A percentile compares a stretch with the other conserved stretches of the same genome.
phyloP scores from a whole-genome alignment of 129 eudicot genomes.

The Logfia minima region DNA sequence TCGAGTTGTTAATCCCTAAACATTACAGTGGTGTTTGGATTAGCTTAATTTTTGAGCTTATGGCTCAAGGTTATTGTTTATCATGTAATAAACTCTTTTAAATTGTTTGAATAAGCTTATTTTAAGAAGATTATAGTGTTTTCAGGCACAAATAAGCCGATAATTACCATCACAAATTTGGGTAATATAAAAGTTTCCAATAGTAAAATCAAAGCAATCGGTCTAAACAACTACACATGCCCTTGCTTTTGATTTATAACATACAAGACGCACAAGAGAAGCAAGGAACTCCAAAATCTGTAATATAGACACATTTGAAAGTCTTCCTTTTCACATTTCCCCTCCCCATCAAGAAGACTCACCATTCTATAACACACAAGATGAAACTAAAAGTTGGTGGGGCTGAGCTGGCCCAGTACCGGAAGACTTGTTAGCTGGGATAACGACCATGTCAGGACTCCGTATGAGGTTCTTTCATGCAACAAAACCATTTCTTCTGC shows the following conservation, averaged over 20 bases:
- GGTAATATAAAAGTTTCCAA: slow-evolving; percentile 19
- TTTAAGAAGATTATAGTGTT: too few species aligned
- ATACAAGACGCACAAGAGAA: slow-evolving; percentile 30
- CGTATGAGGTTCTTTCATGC: slow-evolving; percentile 53
- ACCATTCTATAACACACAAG: slow-evolving; percentile 33
- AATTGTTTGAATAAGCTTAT: too few species aligned
- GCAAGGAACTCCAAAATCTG: slow-evolving; percentile 34
- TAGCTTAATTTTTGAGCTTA: too few species aligned
- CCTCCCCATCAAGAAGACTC: slow-evolving; percentile 31
- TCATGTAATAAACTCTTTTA: too few species aligned
- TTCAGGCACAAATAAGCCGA: too few species aligned
- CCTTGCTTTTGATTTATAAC: slow-evolving; percentile 29
- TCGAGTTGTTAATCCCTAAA: too few species aligned
- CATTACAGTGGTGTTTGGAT: too few species aligned
- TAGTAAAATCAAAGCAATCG: slow-evolving; percentile 25
- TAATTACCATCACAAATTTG: slow-evolving; percentile 11
- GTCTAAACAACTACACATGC: slow-evolving; percentile 36
- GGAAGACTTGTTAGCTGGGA: slow-evolving; percentile 10
- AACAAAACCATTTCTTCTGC: slow-evolving; percentile 87
- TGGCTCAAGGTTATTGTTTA: too few species aligned
- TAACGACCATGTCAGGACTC: slow-evolving; percentile 48
- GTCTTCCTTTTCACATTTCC: slow-evolving; percentile 27
- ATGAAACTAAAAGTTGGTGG: slow-evolving; percentile 16
- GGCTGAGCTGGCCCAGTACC: slow-evolving; percentile 1
- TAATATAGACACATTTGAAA: slow-evolving; percentile 36